Evolutionary conservation across 2,329 filamentous ascomycete species (phyloP).

Genomic region (Escovopsis sp.): DNA sequence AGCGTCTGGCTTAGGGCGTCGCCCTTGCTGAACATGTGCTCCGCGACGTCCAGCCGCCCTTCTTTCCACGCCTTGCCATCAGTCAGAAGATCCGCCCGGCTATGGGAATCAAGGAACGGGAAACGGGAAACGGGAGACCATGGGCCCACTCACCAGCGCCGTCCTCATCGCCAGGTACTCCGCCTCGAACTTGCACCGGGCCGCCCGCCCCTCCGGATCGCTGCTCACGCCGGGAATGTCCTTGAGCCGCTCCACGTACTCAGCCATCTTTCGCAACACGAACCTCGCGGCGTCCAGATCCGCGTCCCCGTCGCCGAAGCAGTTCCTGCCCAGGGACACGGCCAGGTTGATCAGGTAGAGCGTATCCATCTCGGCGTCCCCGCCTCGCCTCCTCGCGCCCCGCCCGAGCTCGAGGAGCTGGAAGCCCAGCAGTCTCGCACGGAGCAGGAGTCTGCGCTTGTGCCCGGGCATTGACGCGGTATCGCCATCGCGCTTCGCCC

Average conservation of each 20-base stretch:
- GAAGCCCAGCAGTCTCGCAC: constrained; percentile 45
- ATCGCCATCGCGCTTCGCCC: constrained; percentile 22
- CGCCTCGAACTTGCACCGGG: constrained; percentile 26
- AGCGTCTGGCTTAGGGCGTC: constrained; percentile 23
- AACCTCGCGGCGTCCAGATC: constrained; percentile 44
- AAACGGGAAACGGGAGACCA: too few species aligned
- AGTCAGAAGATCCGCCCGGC: neutral
- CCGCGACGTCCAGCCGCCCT: constrained; percentile 57
- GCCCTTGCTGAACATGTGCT: constrained; percentile 58
- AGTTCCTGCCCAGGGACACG: constrained; percentile 46
- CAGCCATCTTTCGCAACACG: constrained; percentile 49
- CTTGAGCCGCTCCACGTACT: constrained; percentile 26
- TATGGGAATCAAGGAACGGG: too few species aligned
- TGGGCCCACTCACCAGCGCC: constrained; percentile 38
- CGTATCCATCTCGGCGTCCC: constrained; percentile 20
- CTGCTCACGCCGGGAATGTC: neutral
- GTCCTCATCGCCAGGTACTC: constrained; percentile 55
- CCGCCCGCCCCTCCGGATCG: neutral
- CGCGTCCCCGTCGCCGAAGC: constrained; percentile 25
- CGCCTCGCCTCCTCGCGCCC: constrained; percentile 18
- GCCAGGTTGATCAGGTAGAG: constrained; percentile 51
- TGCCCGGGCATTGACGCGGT: constrained; percentile 10
- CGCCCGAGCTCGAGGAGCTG: constrained; percentile 46
- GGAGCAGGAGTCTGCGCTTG: constrained; percentile 19
- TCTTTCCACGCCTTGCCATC: constrained; percentile 55